Base-by-base conservation (phyloP, 1,139 yeast genomes). In the Diutina ranongensis region DNA sequence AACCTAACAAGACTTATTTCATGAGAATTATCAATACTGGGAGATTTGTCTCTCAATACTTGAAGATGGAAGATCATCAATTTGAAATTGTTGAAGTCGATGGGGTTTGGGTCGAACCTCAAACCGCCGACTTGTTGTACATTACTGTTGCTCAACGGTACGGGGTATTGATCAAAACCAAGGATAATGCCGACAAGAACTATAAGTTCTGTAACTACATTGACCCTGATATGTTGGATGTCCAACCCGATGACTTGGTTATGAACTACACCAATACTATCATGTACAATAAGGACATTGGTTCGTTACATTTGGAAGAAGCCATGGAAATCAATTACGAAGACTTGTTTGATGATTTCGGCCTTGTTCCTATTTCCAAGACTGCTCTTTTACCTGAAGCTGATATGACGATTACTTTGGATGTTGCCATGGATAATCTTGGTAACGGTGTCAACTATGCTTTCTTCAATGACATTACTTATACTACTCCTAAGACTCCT, bases 361-460 rank as follows among this genome's bases (percentile, higher is more conserved):
- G 71, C 51, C 68, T 83, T 56, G 64, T 55, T 21, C 95, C 97
- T 1, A 51, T 70, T 15, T 68, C 70, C 47, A 71, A 71, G 48
- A 65, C 61, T 49, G 76, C 71, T 47, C 58, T 78, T 28, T 71
- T 67, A 35, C 82, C 76, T 36, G 85, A 81, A 19, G 76, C 86
- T 12, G 95, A 86, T 59, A 70, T 75, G 55, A 71, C 71, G 47
- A 71, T 88, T 53, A 72, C 74, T 13, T 65, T 89, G 41, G 78
- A 78, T 53, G 85, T 89, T 50, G 60, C 65, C 36, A 87, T 88
- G 95, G 80, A 80, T 60, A 84, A 83, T 64, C 71, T 89, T 60
- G 75, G 71, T 44, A 71, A 86, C 60, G 97, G 97, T 62, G 71
- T 83, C 49, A 86, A 84, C 64, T 89, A 88, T 59, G 96, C 97